Conservation (phyloP, 768 basidiomycete species). For the Naematelia encephala region DNA sequence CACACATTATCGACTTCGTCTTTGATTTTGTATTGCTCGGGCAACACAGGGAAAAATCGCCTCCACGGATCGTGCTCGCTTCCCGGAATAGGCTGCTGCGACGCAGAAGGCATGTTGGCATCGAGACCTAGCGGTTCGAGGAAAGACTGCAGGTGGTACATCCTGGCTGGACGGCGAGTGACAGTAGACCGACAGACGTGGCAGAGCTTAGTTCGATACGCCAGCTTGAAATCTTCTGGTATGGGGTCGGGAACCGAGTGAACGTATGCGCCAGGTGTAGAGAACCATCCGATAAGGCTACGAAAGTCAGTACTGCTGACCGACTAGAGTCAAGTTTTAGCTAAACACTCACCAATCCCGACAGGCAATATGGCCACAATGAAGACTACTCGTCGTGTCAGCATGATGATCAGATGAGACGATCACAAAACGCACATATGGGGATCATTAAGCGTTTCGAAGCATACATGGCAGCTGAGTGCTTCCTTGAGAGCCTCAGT, state of each 20-base stretch:
- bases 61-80: constrained; percentile 29
- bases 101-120: constrained; percentile 15
- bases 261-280: constrained; percentile 24
- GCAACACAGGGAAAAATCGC: constrained; percentile 31
- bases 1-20: constrained; percentile 23
- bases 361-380: constrained; percentile 44
- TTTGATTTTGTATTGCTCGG: constrained; percentile 20
- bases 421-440: constrained; percentile 32
- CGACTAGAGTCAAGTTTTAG: not conserved
- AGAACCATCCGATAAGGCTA: constrained; percentile 34
- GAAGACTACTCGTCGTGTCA: constrained; percentile 9
- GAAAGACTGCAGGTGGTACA: constrained; percentile 27
- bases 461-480: constrained; percentile 34
- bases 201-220: constrained; percentile 35
- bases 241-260: constrained; percentile 14
- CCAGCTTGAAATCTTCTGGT: constrained; percentile 20
- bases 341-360: constrained; percentile 41
- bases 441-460: constrained; percentile 35
- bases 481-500: constrained; percentile 20
- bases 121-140: constrained; percentile 35
- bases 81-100: constrained; percentile 7
- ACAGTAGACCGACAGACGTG: constrained; percentile 37
- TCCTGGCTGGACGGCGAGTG: constrained; percentile 29
- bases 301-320: constrained; percentile 1
- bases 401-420: constrained; percentile 4